Base-by-base conservation (phyloP, 139 green algal genomes). In the Chlorella ohadii region DNA sequence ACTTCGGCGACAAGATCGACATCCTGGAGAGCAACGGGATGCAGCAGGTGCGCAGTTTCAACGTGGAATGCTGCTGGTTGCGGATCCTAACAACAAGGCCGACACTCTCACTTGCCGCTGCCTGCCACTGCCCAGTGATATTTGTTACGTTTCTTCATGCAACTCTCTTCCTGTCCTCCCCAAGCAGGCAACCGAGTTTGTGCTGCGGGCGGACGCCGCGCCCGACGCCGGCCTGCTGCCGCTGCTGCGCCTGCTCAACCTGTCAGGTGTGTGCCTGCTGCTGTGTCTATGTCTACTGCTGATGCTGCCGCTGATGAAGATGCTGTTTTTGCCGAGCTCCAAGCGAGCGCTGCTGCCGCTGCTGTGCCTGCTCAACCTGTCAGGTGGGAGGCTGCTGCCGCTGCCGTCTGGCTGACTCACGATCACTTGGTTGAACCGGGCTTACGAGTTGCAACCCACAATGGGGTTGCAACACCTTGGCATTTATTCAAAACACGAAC, bases 1-100 rank as follows among this genome's bases (percentile, higher is more conserved):
- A 92, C 79, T 88, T 91, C 17, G 94, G 96, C 56, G 96, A 99
- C 91, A 99, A 99, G 90, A 64, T 93, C 16, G 96, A 98, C 89
- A 91, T 98, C 27, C 81, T 96, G 34, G 96, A 98, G 81, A 34
- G 92, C n/a, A 89, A 90, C 39, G 94, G 93, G 34, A 78, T 95
- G 67, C 67, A 70, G 31, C 55, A 89, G 51, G 51, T 59, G 51
- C 44, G 44, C 44, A 51, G 44, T 9, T 9, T 9, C 44, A 51
- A 9, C 44, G 44, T 51, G 44, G 44, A 16, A 51, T 51, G 44
- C 44, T 16, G 44, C n/a, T n/a, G n/a, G n/a, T n/a, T n/a, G n/a
- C n/a, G n/a, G n/a, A n/a, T n/a, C n/a, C n/a, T n/a, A n/a, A n/a
- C n/a, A n/a, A n/a, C n/a, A n/a, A n/a, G n/a, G n/a, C n/a, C n/a